A percentile compares a stretch with the other conserved stretches of the same genome.
Evolutionary conservation across 805 yeast species (phyloP).

Genomic region (Ogataea sp.): DNA sequence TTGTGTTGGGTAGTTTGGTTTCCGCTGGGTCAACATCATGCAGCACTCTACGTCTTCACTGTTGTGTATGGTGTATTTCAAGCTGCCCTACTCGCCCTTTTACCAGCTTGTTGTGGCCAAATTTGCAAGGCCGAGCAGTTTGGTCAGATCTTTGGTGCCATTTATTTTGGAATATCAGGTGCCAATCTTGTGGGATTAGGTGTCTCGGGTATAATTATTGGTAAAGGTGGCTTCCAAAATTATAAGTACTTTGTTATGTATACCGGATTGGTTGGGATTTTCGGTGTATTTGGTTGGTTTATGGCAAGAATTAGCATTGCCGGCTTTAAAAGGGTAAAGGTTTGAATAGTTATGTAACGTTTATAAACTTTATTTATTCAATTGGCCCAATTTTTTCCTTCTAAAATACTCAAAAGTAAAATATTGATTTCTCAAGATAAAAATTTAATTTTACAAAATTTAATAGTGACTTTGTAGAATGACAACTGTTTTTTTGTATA

Average conservation of each 20-base stretch:
- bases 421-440: too few relatives aligned
- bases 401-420: too few relatives aligned
- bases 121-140: conserved; percentile 57
- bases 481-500: too few relatives aligned
- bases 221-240: conserved; percentile 29
- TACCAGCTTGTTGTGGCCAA: conserved; percentile 64
- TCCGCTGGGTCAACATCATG: conserved; percentile 44
- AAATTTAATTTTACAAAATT: too few relatives aligned
- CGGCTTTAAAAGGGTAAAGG: conserved; percentile 24
- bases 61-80: conserved; percentile 49
- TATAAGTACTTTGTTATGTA: conserved; percentile 36
- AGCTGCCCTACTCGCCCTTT: conserved; percentile 54
- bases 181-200: conserved; percentile 37
- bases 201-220: conserved; percentile 43
- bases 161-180: conserved; percentile 42
- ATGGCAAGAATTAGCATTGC: conserved; percentile 32
- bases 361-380: too few relatives aligned
- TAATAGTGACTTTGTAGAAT: too few relatives aligned
- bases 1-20: conserved; percentile 49
- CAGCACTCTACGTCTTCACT: conserved; percentile 43
- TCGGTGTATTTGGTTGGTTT: conserved; percentile 29
- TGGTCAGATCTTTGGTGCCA: conserved; percentile 65
- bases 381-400: too few relatives aligned
- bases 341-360: background rate
- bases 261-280: conserved; percentile 30